Evolutionary conservation across 2,329 filamentous ascomycete genomes (phyloP), one percentile per base, ranked within the genome.

Genomic region (Epichloe scottii): DNA sequence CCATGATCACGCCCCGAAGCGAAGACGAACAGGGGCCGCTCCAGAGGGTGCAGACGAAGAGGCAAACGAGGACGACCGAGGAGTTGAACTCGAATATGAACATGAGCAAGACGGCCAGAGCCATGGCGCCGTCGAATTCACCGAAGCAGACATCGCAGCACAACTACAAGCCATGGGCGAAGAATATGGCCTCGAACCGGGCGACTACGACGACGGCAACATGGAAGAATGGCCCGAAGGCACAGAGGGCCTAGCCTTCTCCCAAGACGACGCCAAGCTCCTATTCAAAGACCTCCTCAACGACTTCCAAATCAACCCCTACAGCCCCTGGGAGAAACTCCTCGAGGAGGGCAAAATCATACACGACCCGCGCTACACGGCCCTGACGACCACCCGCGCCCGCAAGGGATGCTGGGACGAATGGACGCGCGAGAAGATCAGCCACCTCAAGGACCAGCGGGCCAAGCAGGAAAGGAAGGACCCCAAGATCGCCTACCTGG

Each of bases 61-160:
- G 43, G 75, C 53, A 57, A 74, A 71, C 33, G 72, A 59, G 2
- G 71, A 54, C 5, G 35, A 19, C 14, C 14, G 7, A 65, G 64
- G 58, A 72, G 41, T 19, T 23, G n/a, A 41, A 3, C 11, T 12
- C 40, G 47, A 38, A n/a, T n/a, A 35, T n/a, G 19, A 41, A 21
- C 5, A 41, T 15, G 47, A 43, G n/a, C 39, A 43, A 38, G 19
- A 43, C 19, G 30, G 26, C 14, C 14, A 41, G 7, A 30, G 76
- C 72, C 54, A 71, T 1, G 68, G 66, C 1, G 75, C 78, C 0
- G 69, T 93, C 7, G 91, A 96, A 60, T 95, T 95, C 60, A 87
- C 86, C 51, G 93, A 97, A 65, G 91, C 90, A 49, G 93, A 98
- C 62, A 94, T 98, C 59, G 90, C 88, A 37, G 90, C 84, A 63